Conservation (phyloP, 805 yeast species). For the Wickerhamomyces silvicola region DNA sequence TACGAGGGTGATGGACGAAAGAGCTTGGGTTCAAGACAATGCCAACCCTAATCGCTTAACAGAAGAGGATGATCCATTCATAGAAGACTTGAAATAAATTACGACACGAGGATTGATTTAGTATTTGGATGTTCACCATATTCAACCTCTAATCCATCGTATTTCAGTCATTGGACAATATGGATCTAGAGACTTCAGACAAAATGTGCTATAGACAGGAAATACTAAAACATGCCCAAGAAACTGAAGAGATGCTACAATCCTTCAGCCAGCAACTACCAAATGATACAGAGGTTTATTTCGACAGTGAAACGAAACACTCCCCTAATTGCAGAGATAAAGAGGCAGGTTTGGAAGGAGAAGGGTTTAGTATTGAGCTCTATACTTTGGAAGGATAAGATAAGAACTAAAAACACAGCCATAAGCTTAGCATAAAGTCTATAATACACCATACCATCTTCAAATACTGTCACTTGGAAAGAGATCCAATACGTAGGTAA, state of each 20-base stretch:
- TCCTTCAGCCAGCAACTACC: conserved; percentile 21
- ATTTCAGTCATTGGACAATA: conserved; percentile 30
- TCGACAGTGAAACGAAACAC: conserved; percentile 16
- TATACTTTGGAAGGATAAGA: conserved; percentile 32
- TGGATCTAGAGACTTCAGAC: conserved; percentile 21
- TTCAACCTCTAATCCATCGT: conserved; percentile 30
- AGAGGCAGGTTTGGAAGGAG: conserved; percentile 35
- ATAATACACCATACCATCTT: no score
- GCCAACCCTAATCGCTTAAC: conserved; percentile 7
- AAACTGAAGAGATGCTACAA: conserved; percentile 21
- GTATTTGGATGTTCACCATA: conserved; percentile 36
- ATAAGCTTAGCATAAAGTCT: conserved; percentile 35
- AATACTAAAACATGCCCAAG: conserved; percentile 23
- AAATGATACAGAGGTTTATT: conserved; percentile 15
- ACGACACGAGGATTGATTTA: conserved; percentile 30
- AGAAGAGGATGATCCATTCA: conserved; percentile 25
- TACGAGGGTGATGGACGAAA: conserved; percentile 41
- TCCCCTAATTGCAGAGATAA: conserved; percentile 31
- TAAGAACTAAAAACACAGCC: conserved; percentile 28
- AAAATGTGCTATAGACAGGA: conserved; percentile 10
- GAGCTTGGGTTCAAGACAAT: conserved; percentile 29
- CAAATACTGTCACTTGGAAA: no score
- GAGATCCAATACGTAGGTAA: no score
- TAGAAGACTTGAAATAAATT: conserved; percentile 26
- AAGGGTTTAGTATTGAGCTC: conserved; percentile 25